Evolutionary conservation across 169 alveolate genomes (phyloP), one percentile per base, ranked within the genome.

Genomic region (Plasmodium billcollinsi): DNA sequence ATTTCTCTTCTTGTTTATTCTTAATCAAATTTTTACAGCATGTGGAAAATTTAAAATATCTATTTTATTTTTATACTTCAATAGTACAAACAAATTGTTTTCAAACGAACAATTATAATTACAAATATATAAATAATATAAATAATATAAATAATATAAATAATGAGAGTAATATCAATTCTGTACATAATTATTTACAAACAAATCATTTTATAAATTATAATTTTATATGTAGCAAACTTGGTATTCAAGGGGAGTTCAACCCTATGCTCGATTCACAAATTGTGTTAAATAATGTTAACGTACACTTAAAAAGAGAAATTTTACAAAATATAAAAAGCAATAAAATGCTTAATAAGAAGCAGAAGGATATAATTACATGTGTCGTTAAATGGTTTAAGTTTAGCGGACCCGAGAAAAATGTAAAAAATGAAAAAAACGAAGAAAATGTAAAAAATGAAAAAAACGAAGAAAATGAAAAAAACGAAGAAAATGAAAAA

Each of bases 1-100:
- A 3, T 49, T 76, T 76, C 33, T 33, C 69, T 24, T 65, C 50
- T n/a, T 76, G 89, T 63, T 26, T 76, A 20, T 76, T 76, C 33
- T 50, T 76, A 1, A 65, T 76, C 20, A 76, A 62, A 26, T 7
- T 76, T 39, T 52, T 39, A 12, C 54, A 76, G 6, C 65, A 76
- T 29, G 6, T 76, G 2, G 89, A 76, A 5, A 62, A 76, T 65
- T 15, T 76, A 33, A 76, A 76, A 14, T 47, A 65, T 18, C 75
- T 76, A n/a, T 76, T 76, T 76, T 76, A 50, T 43, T 50, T 76
- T 65, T 69, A 43, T 20, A 69, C 29, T 47, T 65, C 24, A 29
- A 29, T 66, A 20, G 54, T 15, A 20, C 49, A 65, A 20, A 43
- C 26, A 21, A 61, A 15, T 52, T 12, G 0, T 33, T 33, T 5